phyloP scores from a whole-genome alignment of 2,329 filamentous ascomycete genomes.

The Ustulina deusta region DNA sequence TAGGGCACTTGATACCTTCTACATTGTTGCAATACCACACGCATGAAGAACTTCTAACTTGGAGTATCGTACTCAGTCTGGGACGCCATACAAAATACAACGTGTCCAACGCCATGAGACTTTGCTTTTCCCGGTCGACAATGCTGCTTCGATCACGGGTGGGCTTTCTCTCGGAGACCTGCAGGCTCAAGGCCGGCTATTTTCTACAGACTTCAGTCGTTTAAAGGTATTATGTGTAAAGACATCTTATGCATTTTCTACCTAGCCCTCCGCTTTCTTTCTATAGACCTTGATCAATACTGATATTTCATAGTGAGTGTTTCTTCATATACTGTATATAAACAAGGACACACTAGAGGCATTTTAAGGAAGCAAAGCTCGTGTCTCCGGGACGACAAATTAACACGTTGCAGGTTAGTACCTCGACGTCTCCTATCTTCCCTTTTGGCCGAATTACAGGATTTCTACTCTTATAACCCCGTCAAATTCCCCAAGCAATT shows the following conservation, averaged over 20 bases:
- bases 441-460: no score
- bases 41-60: constrained; percentile 1
- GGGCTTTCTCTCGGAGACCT: constrained; percentile 51
- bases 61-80: constrained; percentile 42
- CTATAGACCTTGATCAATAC: background rate
- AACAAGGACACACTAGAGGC: background rate
- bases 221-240: constrained; percentile 45
- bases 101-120: constrained; percentile 51
- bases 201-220: constrained; percentile 57
- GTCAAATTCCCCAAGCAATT: background rate
- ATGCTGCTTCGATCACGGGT: constrained; percentile 48
- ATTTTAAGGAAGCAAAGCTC: background rate
- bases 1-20: background rate
- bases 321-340: background rate
- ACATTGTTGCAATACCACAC: background rate
- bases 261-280: background rate
- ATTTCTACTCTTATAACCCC: no score
- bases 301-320: constrained; percentile 20
- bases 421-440: no score
- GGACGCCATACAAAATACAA: constrained; percentile 55
- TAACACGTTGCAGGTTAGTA: background rate
- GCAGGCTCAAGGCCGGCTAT: constrained; percentile 54
- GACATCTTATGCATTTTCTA: background rate
- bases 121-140: constrained; percentile 55
- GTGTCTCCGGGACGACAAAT: background rate